phyloP scores from a whole-genome alignment of 352 stramenopile species.

The Aphanomyces cochlioides region DNA sequence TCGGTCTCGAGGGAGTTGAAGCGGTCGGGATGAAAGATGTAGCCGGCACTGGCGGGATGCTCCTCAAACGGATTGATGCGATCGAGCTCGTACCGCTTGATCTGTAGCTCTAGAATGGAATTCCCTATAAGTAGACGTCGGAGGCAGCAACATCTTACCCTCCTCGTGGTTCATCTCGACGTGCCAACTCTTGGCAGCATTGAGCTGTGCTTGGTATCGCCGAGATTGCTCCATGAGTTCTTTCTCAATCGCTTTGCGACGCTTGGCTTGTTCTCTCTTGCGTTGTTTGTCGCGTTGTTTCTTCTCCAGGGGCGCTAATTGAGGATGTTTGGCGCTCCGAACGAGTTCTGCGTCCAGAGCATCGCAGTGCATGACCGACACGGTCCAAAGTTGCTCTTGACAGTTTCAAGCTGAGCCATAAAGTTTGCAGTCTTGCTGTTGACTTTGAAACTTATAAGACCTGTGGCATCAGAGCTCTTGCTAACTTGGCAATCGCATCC shows the following conservation, averaged over 20 bases:
- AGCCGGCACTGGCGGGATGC: constrained; percentile 55
- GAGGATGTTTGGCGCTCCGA: background rate
- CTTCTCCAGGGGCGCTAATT: constrained; percentile 34
- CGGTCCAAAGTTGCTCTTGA: no score
- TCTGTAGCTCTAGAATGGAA: constrained; percentile 42
- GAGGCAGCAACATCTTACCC: constrained; percentile 23
- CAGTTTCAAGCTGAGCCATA: no score
- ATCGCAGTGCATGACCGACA: no score
- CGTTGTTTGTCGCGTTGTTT: constrained; percentile 48
- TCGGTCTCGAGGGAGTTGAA: constrained; percentile 14
- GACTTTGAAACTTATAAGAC: no score
- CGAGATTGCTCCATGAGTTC: constrained; percentile 36
- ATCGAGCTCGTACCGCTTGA: constrained; percentile 60
- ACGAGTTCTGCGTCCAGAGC: no score
- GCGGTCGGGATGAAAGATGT: constrained; percentile 36
- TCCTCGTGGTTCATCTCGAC: constrained; percentile 51
- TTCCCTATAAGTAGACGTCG: background rate
- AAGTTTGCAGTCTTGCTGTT: no score
- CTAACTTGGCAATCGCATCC: no score
- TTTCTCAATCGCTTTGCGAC: constrained; percentile 39
- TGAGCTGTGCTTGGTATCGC: constrained; percentile 28
- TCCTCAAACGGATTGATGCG: constrained; percentile 46
- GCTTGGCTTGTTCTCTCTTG: constrained; percentile 50
- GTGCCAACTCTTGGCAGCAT: constrained; percentile 39
- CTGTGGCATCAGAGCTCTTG: no score